Evolutionary conservation across 192 early-diverging fungal genomes (phyloP).

Genomic region (Coemansia sp.): DNA sequence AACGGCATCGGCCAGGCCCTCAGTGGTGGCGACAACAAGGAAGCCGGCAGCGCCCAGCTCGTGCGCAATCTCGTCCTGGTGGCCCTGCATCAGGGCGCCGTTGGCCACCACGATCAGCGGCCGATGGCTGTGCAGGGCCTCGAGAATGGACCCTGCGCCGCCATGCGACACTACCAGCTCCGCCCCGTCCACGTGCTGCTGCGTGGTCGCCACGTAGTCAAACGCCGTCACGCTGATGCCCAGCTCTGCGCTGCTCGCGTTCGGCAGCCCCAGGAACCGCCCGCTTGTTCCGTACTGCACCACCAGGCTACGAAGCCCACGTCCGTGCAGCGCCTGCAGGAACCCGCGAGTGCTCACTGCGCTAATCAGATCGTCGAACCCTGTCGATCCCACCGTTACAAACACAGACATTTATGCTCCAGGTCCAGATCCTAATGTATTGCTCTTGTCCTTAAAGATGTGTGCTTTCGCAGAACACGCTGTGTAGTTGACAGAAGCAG

Average conservation of each 20-base stretch:
- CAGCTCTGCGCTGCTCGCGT: background rate
- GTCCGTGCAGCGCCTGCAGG: slow-evolving; percentile 47
- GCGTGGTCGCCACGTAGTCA: slow-evolving; percentile 64
- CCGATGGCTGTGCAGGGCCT: slow-evolving; percentile 64
- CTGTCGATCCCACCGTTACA: slow-evolving; percentile 91
- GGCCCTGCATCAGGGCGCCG: slow-evolving; percentile 76
- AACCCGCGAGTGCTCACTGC: slow-evolving; percentile 51
- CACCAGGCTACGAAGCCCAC: slow-evolving; percentile 59
- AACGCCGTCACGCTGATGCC: slow-evolving; percentile 41
- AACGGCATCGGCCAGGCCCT: slow-evolving; percentile 18
- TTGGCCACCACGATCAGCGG: slow-evolving; percentile 79
- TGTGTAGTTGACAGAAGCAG: no score
- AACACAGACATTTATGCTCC: slow-evolving; percentile 65
- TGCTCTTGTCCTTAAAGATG: no score
- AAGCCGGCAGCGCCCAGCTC: slow-evolving; percentile 62
- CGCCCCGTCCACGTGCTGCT: slow-evolving; percentile 59
- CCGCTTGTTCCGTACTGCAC: slow-evolving; percentile 70
- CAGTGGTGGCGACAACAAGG: slow-evolving; percentile 40
- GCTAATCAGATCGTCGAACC: slow-evolving; percentile 74
- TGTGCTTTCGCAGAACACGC: no score
- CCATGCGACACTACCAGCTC: slow-evolving; percentile 83
- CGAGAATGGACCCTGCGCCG: slow-evolving; percentile 86
- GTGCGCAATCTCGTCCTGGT: slow-evolving; percentile 80
- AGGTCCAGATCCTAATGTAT: no score
- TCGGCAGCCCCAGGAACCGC: slow-evolving; percentile 28